These are phyloP conservation scores for Colletotrichum sidae DNA, from an alignment of 2,329 filamentous ascomycete genomes.

Conservation along the genomic window DNA sequence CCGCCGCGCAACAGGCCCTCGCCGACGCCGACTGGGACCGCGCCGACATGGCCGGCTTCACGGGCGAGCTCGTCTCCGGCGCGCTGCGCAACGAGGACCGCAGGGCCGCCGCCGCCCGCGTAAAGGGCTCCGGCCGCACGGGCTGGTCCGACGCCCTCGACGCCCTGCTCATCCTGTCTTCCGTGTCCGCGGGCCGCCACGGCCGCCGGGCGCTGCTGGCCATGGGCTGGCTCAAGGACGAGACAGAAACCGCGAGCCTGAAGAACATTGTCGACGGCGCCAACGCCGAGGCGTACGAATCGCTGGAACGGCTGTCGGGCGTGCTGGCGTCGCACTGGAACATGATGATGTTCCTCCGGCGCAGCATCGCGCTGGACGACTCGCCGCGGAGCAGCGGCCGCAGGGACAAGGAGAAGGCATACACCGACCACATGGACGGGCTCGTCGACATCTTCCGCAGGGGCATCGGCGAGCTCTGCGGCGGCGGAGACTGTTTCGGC, in stretches of 20 bases:
- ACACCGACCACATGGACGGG: constrained; percentile 32
- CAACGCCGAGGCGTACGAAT: background rate
- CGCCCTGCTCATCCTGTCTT: constrained; percentile 17
- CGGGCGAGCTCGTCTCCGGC: background rate
- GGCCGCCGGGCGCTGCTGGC: background rate
- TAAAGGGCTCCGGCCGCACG: constrained; percentile 13
- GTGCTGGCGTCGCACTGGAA: constrained; percentile 39
- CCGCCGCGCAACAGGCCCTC: constrained; percentile 45
- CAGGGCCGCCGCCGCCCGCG: background rate
- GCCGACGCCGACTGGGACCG: constrained; percentile 44
- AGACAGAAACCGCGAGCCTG: background rate
- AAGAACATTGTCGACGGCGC: background rate
- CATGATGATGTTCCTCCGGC: constrained; percentile 37
- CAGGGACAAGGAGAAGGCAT: constrained; percentile 19
- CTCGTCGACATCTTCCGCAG: constrained; percentile 21
- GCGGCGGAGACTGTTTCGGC: constrained; percentile 4
- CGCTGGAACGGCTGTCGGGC: constrained; percentile 16
- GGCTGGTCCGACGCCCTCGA: constrained; percentile 21
- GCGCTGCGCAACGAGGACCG: background rate
- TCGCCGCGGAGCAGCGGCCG: background rate
- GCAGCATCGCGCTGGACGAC: background rate
- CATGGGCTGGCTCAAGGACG: constrained; percentile 4
- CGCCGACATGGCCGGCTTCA: constrained; percentile 28
- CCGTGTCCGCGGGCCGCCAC: constrained; percentile 2
- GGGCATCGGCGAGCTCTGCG: background rate